Percentiles rank a stretch among this genome's conserved stretches.
phyloP scores from a whole-genome alignment of 257 asterid genomes.

The Nicotiana knightiana region DNA sequence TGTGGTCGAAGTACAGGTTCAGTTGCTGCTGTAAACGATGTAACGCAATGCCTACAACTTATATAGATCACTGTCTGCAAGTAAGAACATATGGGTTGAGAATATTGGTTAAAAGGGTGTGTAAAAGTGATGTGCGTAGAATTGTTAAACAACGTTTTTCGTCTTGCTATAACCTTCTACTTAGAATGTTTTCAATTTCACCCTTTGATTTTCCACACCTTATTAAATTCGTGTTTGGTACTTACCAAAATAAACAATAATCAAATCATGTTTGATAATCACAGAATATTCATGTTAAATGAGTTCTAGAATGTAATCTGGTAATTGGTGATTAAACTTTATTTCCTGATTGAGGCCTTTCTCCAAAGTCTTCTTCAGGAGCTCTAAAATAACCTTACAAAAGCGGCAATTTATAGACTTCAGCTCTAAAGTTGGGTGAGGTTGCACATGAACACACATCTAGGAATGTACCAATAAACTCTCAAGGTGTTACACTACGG shows the following conservation, averaged over 20 bases:
- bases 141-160: neutral
- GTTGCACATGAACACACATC: neutral
- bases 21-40: constrained; percentile 60
- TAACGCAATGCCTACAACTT: constrained; percentile 36
- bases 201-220: neutral
- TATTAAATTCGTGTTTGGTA: neutral
- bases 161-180: neutral
- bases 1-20: constrained; percentile 58
- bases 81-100: constrained; percentile 33
- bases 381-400: neutral
- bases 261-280: neutral
- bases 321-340: neutral
- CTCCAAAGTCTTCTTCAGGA: neutral
- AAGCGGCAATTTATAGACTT: neutral
- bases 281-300: neutral
- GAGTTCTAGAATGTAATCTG: neutral
- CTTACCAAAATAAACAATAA: too few species aligned
- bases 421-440: neutral
- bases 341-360: neutral
- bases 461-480: neutral
- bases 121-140: neutral
- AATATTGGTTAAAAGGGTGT: neutral
- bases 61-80: constrained; percentile 49
- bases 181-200: neutral
- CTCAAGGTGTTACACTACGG: neutral